A percentile compares a stretch with the other conserved stretches of the same genome.
Evolutionary conservation across 305 asterid species (phyloP).

Genomic region (Petunia hybrid): DNA sequence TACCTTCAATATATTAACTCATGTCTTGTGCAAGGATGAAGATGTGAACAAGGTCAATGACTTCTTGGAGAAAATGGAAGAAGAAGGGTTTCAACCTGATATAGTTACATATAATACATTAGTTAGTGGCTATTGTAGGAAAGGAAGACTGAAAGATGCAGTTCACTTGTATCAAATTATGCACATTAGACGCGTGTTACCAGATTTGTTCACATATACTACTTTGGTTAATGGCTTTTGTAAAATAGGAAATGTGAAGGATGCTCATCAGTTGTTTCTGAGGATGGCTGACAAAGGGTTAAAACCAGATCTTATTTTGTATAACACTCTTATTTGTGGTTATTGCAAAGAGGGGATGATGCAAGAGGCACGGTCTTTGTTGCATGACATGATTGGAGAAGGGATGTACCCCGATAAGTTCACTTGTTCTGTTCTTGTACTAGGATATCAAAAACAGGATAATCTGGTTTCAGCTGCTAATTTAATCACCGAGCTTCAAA

Average conservation of each 20-base stretch:
- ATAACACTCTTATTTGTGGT: slow-evolving; percentile 74
- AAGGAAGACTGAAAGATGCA: slow-evolving; percentile 76
- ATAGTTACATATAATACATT: slow-evolving; percentile 77
- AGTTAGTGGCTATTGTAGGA: slow-evolving; percentile 73
- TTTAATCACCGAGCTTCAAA: slow-evolving; percentile 69
- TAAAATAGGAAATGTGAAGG: slow-evolving; percentile 64
- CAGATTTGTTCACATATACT: slow-evolving; percentile 83
- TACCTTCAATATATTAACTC: slow-evolving; percentile 76
- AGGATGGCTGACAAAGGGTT: slow-evolving; percentile 72
- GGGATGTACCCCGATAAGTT: slow-evolving; percentile 71
- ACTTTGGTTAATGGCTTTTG: slow-evolving; percentile 73
- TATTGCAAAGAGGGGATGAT: slow-evolving; percentile 84
- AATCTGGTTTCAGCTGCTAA: slow-evolving; percentile 77
- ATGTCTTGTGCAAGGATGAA: slow-evolving; percentile 71
- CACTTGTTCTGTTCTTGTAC: slow-evolving; percentile 69
- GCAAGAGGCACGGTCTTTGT: slow-evolving; percentile 69
- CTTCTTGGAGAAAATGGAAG: slow-evolving; percentile 82
- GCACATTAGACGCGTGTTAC: slow-evolving; percentile 61
- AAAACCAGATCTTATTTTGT: slow-evolving; percentile 65
- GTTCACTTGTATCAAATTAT: slow-evolving; percentile 72
- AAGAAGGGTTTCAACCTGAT: slow-evolving; percentile 81
- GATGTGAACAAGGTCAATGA: slow-evolving; percentile 66
- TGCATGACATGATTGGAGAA: slow-evolving; percentile 72
- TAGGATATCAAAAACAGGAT: slow-evolving; percentile 65
- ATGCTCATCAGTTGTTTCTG: slow-evolving; percentile 70